Evolutionary conservation across 179 eudicot genomes (phyloP), one percentile per base, ranked within the genome.

Genomic region (Silene coronaria): DNA sequence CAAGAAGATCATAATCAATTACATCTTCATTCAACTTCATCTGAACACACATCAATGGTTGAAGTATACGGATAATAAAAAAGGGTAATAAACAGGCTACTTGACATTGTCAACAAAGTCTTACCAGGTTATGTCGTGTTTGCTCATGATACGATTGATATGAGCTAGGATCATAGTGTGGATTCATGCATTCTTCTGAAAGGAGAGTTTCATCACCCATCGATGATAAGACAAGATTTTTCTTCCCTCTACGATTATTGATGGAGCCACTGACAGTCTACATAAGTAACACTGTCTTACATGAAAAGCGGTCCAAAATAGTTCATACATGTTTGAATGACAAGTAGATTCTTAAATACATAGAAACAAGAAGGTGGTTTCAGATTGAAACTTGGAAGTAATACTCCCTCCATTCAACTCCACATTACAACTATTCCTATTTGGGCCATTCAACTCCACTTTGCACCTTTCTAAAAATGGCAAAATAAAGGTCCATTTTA

Each of bases 1-100:
- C 97, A 75, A 95, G 91, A 85, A 95, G 85, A 88, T 95, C 99
- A 84, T 88, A 95, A 84, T 95, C 99, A 84, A 95, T 92, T 30
- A 89, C 82, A 80, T 91, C 97, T 89, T 92, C 97, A 80, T 95
- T 88, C 84, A 95, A 76, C 82, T 78, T 89, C 86, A 77, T 91
- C 97, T 95, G 91, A 67, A 64, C 48, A 69, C 78, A 45, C 26
- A 34, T 19, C 36, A 48, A 28, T 76, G 21, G 74, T 11, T 55
- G 14, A 70, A 72, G 68, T 60, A 38, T 38, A 68, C 46, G 27
- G 21, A 65, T 67, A 74, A 27, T n/a, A 77, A 16, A 70, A 36
- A 62, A 67, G 73, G 48, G 13, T 38, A 73, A 45, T 11, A 73
- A 53, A 28, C 48, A 72, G 64, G 58, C 21, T 17, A 81, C 38